Conservation (phyloP, 1,284 basidiomycete genomes). For the Calocybe gambosa region DNA sequence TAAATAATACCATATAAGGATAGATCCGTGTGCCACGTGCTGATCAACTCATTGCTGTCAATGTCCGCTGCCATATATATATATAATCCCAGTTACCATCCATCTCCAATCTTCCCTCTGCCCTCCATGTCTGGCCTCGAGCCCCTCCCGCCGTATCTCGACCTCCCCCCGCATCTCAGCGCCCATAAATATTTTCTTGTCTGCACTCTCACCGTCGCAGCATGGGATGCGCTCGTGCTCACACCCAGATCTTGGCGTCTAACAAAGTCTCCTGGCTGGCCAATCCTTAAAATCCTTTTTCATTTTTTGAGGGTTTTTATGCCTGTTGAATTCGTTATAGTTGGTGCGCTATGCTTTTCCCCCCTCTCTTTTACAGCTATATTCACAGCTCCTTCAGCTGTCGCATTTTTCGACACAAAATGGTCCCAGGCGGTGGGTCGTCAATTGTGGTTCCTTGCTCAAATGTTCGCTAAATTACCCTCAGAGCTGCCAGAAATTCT, state of each 20-base stretch:
- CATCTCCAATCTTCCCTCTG: conserved; percentile 6
- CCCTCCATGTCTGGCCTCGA: conserved; percentile 22
- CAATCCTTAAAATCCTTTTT: conserved; percentile 67
- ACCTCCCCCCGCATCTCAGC: conserved; percentile 66
- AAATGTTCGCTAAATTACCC: not conserved
- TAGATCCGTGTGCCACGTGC: not conserved
- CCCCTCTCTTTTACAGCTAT: conserved; percentile 1
- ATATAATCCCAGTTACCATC: conserved; percentile 2
- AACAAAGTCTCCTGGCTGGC: conserved; percentile 64
- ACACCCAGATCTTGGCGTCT: conserved; percentile 72
- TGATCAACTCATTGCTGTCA: not conserved
- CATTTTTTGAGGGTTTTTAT: conserved; percentile 69
- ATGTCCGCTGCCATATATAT: not conserved
- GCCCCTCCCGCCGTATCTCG: conserved; percentile 48
- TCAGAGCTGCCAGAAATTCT: conserved; percentile 63
- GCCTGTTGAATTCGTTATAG: conserved; percentile 68
- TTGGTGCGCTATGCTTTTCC: conserved; percentile 38
- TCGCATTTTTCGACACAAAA: conserved; percentile 75
- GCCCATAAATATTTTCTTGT: conserved; percentile 84
- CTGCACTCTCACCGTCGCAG: conserved; percentile 78
- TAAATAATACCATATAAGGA: not conserved
- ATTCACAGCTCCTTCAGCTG: conserved; percentile 38
- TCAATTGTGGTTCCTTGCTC: not conserved
- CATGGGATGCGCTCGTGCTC: conserved; percentile 80
- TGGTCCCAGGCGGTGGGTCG: conserved; percentile 46